phyloP scores from a whole-genome alignment of 805 yeast genomes.

The Starmera pachycereana region DNA sequence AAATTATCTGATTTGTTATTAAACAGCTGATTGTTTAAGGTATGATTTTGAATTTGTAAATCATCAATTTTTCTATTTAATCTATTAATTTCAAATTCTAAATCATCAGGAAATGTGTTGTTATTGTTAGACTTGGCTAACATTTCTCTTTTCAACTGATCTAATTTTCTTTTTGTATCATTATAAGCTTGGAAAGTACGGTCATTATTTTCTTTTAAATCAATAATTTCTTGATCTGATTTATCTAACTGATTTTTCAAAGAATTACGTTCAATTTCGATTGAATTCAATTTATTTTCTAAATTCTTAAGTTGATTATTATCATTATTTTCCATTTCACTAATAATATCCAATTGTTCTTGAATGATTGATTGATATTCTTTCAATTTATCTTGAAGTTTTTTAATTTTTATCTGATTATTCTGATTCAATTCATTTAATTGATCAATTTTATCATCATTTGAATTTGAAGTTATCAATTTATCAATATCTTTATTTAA shows the following conservation, averaged over 20 bases:
- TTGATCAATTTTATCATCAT: conserved; percentile 5
- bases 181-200: conserved; percentile 15
- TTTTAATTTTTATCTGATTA: not conserved
- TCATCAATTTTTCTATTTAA: conserved; percentile 23
- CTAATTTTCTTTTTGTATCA: conserved; percentile 3
- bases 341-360: conserved; percentile 4
- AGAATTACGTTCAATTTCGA: conserved; percentile 18
- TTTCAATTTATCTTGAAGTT: conserved; percentile 3
- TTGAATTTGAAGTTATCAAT: not conserved
- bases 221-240: conserved; percentile 14
- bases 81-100: conserved; percentile 21
- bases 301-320: not conserved
- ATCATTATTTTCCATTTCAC: not conserved
- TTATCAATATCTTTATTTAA: conserved; percentile 1
- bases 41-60: not conserved
- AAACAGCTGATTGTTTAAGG: conserved; percentile 26
- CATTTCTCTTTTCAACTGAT: conserved; percentile 3
- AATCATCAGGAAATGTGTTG: conserved; percentile 8
- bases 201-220: conserved; percentile 22
- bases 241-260: conserved; percentile 12
- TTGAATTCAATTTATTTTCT: conserved; percentile 17
- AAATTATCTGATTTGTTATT: conserved; percentile 13
- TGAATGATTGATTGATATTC: conserved; percentile 2
- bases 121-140: not conserved
- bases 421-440: not conserved